These are phyloP conservation scores for Pythium rhizo-oryzae DNA, from an alignment of 352 stramenopile species.

Conservation along the genomic window DNA sequence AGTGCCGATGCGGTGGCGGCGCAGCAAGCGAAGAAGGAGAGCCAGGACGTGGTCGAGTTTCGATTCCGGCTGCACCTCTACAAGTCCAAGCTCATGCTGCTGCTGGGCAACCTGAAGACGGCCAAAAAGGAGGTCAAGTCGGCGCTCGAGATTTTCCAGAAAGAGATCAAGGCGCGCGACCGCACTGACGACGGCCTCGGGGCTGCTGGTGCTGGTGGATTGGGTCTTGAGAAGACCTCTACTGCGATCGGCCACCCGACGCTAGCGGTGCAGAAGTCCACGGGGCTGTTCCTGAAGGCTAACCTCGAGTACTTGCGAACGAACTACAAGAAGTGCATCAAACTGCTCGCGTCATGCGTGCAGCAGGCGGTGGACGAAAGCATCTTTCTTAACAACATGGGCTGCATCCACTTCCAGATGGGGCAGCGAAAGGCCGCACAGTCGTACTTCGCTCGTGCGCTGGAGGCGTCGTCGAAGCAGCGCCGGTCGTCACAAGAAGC, in stretches of 20 bases:
- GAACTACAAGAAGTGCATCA: slow-evolving; percentile 95
- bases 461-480: slow-evolving; percentile 65
- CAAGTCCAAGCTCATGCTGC: slow-evolving; percentile 90
- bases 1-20: slow-evolving; percentile 37
- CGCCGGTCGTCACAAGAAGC: slow-evolving; percentile 50
- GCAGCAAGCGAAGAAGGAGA: slow-evolving; percentile 57
- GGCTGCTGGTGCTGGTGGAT: slow-evolving; percentile 15
- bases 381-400: slow-evolving; percentile 91
- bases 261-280: slow-evolving; percentile 86
- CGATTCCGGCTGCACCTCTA: slow-evolving; percentile 92
- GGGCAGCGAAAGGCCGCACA: slow-evolving; percentile 89
- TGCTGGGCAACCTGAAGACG: slow-evolving; percentile 88
- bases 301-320: slow-evolving; percentile 94
- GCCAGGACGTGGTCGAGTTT: slow-evolving; percentile 83
- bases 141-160: slow-evolving; percentile 92
- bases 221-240: slow-evolving; percentile 72
- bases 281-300: slow-evolving; percentile 91
- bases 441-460: slow-evolving; percentile 90
- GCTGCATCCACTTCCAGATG: slow-evolving; percentile 93
- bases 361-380: slow-evolving; percentile 83
- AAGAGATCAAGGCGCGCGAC: slow-evolving; percentile 81
- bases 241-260: slow-evolving; percentile 77
- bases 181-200: slow-evolving; percentile 30
- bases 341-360: slow-evolving; percentile 91
- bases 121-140: slow-evolving; percentile 94